Base-by-base conservation (phyloP, 2,329 filamentous ascomycete genomes). In the Neofusicoccum cordaticola region DNA sequence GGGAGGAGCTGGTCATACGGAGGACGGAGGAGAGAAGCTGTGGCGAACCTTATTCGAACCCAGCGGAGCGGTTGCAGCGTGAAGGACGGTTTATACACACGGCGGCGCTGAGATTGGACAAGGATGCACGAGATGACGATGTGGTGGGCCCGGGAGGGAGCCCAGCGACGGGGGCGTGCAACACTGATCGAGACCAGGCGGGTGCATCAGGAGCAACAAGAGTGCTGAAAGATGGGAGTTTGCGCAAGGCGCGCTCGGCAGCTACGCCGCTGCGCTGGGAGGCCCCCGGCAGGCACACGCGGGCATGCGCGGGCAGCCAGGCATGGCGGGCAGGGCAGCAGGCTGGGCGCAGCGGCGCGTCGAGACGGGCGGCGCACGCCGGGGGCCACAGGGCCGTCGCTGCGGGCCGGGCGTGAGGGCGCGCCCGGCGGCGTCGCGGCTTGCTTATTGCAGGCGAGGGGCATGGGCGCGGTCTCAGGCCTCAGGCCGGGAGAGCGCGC, bases 1-100 rank as follows among this genome's bases (percentile, higher is more conserved):
- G 56, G 56, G 44, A 31, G 41, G 37, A n/a, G 56, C 35, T 35
- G 61, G 61, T 64, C 51, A 47, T 64, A 45, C 42, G 62, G 62
- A 39, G 42, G 52, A 45, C 42, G 62, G 62, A 39, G 42, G 52
- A 48, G 56, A 62, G 58, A 51, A 44, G 47, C 58, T 63, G 63
- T 64, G 63, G 63, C 63, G 63, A 56, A 64, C 52, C 63, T 64
- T 64, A 64, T 51, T 64, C 63, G 52, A 51, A 58, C 52, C 52
- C 51, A 22, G 52, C 34, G 35, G 34, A 35, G 47, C 48, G 52
- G 63, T 64, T 45, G 62, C 41, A 47, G 63, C 63, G 53, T 64
- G 63, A 64, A 53, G 63, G 53, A 58, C 15, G 53, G 63, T 60
- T 64, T 64, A 64, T 64, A 64, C 62, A 64, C 41, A 19, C 45